phyloP scores from a whole-genome alignment of 176 grass and related monocot species.

The Tillandsia leiboldiana region DNA sequence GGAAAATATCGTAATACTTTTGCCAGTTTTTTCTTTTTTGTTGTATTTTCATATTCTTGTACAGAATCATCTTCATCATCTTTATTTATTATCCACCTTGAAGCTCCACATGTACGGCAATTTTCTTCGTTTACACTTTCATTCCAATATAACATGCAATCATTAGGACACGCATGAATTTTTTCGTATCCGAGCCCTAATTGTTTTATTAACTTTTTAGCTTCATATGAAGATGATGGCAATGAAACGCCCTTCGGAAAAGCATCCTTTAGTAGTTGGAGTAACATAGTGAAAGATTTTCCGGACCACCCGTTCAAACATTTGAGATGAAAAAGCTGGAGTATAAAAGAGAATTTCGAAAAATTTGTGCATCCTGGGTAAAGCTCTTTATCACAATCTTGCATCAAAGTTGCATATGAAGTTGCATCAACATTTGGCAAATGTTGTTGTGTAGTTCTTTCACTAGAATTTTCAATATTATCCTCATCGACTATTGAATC shows the following conservation, averaged over 20 bases:
- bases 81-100: too few relatives aligned
- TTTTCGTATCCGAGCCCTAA: too few relatives aligned
- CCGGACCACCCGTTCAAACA: not conserved
- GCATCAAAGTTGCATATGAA: not conserved
- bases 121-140: too few relatives aligned
- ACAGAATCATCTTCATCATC: too few relatives aligned
- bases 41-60: too few relatives aligned
- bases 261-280: too few relatives aligned
- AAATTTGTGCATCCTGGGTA: not conserved
- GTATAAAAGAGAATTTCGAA: not conserved
- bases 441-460: not conserved
- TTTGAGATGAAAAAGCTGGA: not conserved
- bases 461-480: too few relatives aligned
- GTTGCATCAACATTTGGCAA: not conserved
- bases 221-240: not conserved
- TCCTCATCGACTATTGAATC: too few relatives aligned
- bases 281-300: not conserved
- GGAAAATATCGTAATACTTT: not conserved
- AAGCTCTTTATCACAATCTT: not conserved
- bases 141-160: too few relatives aligned
- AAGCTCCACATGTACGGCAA: too few relatives aligned
- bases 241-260: not conserved
- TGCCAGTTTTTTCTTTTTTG: not conserved
- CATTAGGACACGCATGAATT: too few relatives aligned
- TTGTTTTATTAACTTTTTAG: too few relatives aligned